phyloP scores from a whole-genome alignment of 2,329 filamentous ascomycete species.

The Aureobasidium sp. region DNA sequence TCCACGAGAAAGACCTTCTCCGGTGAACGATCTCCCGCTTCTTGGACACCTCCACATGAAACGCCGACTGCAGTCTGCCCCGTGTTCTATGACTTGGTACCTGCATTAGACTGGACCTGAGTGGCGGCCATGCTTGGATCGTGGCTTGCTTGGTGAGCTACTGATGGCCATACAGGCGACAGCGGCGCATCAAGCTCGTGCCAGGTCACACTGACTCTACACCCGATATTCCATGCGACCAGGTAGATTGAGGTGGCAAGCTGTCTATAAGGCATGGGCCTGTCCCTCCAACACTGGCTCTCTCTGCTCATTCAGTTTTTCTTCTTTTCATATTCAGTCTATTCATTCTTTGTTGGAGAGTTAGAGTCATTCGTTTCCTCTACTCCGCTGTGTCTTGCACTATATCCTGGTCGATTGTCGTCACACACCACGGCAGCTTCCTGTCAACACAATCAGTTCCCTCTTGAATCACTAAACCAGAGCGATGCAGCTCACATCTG shows the following conservation, averaged over 20 bases:
- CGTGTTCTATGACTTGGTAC: constrained; percentile 10
- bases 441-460: constrained; percentile 7
- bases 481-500: constrained; percentile 25
- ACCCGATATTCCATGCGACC: neutral
- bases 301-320: constrained; percentile 21
- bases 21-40: constrained; percentile 9
- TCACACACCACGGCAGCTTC: constrained; percentile 16
- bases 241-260: neutral
- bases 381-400: constrained; percentile 23
- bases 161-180: constrained; percentile 8
- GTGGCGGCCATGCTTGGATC: constrained; percentile 10
- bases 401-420: constrained; percentile 20
- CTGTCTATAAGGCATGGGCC: constrained; percentile 5
- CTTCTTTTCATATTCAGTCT: constrained; percentile 20
- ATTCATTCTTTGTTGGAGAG: constrained; percentile 25
- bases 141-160: constrained; percentile 2
- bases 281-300: constrained; percentile 2
- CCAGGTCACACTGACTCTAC: constrained; percentile 7
- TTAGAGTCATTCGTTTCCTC: constrained; percentile 42
- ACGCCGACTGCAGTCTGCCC: constrained; percentile 12
- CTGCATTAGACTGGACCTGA: constrained; percentile 11
- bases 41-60: constrained; percentile 9
- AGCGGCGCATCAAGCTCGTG: constrained; percentile 13
- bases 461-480: constrained; percentile 5
- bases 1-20: constrained; percentile 10